phyloP scores from a whole-genome alignment of 1,284 basidiomycete species.

The Pseudozyma pruni region DNA sequence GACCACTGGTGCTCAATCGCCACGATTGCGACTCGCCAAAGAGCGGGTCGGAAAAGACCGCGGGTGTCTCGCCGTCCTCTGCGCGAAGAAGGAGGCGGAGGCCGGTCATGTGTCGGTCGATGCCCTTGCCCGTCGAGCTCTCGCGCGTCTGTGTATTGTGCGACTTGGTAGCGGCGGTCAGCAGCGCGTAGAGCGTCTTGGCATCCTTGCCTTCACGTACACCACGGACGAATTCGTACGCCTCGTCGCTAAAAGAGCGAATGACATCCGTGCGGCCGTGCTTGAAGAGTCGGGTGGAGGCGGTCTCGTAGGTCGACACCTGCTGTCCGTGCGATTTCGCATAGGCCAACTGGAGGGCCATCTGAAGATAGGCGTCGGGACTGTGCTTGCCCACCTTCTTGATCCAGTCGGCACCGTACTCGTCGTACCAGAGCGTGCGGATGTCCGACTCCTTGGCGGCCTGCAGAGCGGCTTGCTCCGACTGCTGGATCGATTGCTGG shows the following conservation, averaged over 20 bases:
- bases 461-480: conserved; percentile 74
- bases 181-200: conserved; percentile 71
- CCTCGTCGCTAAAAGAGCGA: conserved; percentile 80
- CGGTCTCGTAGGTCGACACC: conserved; percentile 94
- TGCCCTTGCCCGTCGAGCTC: conserved; percentile 84
- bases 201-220: conserved; percentile 77
- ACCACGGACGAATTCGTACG: conserved; percentile 80
- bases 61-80: conserved; percentile 56
- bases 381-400: conserved; percentile 81
- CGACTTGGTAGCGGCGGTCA: conserved; percentile 77
- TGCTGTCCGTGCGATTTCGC: conserved; percentile 80
- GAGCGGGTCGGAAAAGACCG: conserved; percentile 73
- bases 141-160: conserved; percentile 82
- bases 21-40: conserved; percentile 83
- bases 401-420: conserved; percentile 91
- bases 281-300: conserved; percentile 87
- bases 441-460: conserved; percentile 85
- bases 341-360: conserved; percentile 93
- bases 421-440: conserved; percentile 83
- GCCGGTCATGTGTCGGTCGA: conserved; percentile 91
- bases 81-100: conserved; percentile 72
- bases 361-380: conserved; percentile 91
- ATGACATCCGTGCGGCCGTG: conserved; percentile 94
- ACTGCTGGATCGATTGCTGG: conserved; percentile 74
- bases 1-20: conserved; percentile 90